These are phyloP conservation scores for Fusarium palustre DNA, from an alignment of 2,329 filamentous ascomycete genomes.

Conservation along the genomic window DNA sequence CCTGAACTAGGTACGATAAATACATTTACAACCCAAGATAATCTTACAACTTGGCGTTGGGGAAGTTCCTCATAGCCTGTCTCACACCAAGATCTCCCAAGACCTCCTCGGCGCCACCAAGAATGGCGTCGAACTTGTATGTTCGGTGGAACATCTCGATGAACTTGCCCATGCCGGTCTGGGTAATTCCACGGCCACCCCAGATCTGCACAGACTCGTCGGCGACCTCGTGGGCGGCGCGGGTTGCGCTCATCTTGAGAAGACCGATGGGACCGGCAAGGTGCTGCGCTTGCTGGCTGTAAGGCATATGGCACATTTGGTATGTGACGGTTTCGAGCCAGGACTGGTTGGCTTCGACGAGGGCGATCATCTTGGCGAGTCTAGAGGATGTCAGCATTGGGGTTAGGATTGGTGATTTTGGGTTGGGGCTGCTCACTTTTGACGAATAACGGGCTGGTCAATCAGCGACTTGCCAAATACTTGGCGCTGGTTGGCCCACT, in stretches of 20 bases:
- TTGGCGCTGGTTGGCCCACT: conserved; percentile 88
- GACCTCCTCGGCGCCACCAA: conserved; percentile 87
- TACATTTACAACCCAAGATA: not conserved
- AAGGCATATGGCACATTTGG: conserved; percentile 89
- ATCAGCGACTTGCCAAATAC: conserved; percentile 87
- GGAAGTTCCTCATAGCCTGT: conserved; percentile 86
- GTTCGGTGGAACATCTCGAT: conserved; percentile 88
- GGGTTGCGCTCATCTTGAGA: conserved; percentile 82
- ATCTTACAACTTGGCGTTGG: conserved; percentile 80
- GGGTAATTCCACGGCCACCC: conserved; percentile 82
- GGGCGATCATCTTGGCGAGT: conserved; percentile 87
- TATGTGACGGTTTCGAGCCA: conserved; percentile 88
- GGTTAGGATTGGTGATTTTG: not conserved
- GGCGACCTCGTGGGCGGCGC: conserved; percentile 83
- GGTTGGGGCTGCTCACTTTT: conserved; percentile 68
- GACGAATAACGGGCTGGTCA: conserved; percentile 83
- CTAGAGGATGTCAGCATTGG: conserved; percentile 51
- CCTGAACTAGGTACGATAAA: conserved; percentile 2
- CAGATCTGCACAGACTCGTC: conserved; percentile 89
- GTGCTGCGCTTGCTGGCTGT: conserved; percentile 78
- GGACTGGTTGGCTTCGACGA: conserved; percentile 83
- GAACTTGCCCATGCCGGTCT: conserved; percentile 83
- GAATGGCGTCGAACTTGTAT: conserved; percentile 83
- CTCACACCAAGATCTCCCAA: conserved; percentile 83
- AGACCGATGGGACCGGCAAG: conserved; percentile 85